Percentiles rank a stretch among this genome's conserved stretches.
These are phyloP conservation scores for Sisymbrium irio DNA, from an alignment of 345 rosid species.

Conservation along the genomic window DNA sequence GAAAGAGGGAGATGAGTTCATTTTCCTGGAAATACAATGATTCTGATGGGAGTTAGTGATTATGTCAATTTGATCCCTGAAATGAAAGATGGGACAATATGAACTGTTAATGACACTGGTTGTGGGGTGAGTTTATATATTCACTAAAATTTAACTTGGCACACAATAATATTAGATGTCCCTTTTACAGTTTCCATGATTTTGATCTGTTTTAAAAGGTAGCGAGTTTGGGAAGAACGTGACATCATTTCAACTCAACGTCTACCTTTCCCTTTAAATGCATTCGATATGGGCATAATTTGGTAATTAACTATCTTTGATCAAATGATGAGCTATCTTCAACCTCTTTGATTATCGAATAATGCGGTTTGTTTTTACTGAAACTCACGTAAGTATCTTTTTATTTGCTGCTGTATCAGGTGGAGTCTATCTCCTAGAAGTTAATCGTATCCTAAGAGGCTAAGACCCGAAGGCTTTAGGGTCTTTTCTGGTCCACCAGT, in stretches of 20 bases:
- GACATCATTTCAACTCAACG: conserved; percentile 98
- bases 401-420: conserved; percentile 45
- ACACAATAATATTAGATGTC: not conserved
- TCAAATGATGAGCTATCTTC: not conserved
- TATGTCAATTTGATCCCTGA: conserved; percentile 92
- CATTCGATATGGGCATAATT: conserved; percentile 99
- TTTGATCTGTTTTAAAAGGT: no score
- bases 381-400: not conserved
- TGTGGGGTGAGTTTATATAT: conserved; percentile 73
- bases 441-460: conserved; percentile 88
- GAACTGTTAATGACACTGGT: conserved; percentile 93
- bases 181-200: no score
- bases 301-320: conserved; percentile 45
- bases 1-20: conserved; percentile 85
- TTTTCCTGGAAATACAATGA: conserved; percentile 97
- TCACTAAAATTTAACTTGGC: not conserved
- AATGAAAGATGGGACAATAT: conserved; percentile 82
- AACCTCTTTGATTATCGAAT: not conserved
- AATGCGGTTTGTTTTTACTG: not conserved
- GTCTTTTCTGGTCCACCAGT: conserved; percentile 97
- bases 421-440: conserved; percentile 87
- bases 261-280: conserved; percentile 90
- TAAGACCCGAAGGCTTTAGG: conserved; percentile 99
- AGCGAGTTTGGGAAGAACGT: conserved; percentile 99
- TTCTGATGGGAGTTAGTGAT: conserved; percentile 84